Evolutionary conservation across 768 basidiomycete species (phyloP).

Genomic region (Amanita thiersii): DNA sequence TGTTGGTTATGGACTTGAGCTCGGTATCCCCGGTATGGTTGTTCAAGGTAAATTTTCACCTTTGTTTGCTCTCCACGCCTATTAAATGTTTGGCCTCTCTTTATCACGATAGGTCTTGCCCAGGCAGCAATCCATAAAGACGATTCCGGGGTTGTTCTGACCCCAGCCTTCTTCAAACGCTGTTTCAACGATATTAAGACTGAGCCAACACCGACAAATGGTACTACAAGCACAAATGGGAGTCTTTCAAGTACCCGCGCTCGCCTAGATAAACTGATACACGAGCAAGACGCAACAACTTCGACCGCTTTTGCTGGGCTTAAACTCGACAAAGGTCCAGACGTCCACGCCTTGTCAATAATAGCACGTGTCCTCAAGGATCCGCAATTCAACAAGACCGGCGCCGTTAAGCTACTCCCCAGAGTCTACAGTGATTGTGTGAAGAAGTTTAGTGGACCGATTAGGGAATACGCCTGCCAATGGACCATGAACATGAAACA

Average conservation of each 20-base stretch:
- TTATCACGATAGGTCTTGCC: constrained; percentile 7
- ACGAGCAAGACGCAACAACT: constrained; percentile 3
- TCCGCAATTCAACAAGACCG: constrained; percentile 18
- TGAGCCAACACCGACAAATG: background rate
- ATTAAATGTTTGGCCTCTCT: too few relatives aligned
- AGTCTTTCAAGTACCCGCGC: background rate
- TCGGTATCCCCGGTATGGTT: constrained; percentile 36
- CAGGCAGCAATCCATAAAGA: constrained; percentile 7
- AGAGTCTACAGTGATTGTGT: too few relatives aligned
- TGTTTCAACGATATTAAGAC: constrained; percentile 2
- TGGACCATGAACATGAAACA: constrained; percentile 15
- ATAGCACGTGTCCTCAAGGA: constrained; percentile 39
- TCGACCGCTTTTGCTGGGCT: too few relatives aligned
- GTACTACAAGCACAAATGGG: background rate
- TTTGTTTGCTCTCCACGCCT: background rate
- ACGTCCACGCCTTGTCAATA: constrained; percentile 34
- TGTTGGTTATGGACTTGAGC: constrained; percentile 42
- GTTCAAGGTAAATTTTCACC: constrained; percentile 33
- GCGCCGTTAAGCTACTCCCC: too few relatives aligned
- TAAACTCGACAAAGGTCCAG: constrained; percentile 5
- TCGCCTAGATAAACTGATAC: constrained; percentile 4
- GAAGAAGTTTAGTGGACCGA: constrained; percentile 23
- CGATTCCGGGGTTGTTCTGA: background rate
- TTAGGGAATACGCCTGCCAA: constrained; percentile 20
- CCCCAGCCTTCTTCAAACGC: constrained; percentile 1